Evolutionary conservation across 768 basidiomycete genomes (phyloP).

Genomic region (Holtermannia corniformis): DNA sequence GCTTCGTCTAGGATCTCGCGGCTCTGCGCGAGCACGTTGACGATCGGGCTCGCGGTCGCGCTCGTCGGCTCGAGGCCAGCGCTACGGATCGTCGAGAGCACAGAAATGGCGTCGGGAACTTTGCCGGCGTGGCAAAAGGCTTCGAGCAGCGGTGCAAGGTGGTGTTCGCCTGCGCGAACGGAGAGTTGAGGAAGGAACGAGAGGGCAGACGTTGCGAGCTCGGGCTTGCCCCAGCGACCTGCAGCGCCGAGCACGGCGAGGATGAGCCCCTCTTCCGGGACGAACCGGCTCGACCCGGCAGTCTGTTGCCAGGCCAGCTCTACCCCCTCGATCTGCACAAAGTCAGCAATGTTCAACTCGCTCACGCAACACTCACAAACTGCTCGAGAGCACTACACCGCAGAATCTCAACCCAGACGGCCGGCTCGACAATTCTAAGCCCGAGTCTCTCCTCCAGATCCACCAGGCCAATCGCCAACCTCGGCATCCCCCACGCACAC

Average conservation of each 20-base stretch:
- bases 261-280: constrained; percentile 67
- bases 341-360: background rate
- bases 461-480: constrained; percentile 51
- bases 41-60: constrained; percentile 52
- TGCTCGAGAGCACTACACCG: constrained; percentile 54
- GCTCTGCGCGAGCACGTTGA: constrained; percentile 46
- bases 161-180: constrained; percentile 55
- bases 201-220: constrained; percentile 59
- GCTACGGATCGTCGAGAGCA: constrained; percentile 53
- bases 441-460: background rate
- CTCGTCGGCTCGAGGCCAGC: constrained; percentile 48
- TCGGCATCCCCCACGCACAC: constrained; percentile 50
- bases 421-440: constrained; percentile 42
- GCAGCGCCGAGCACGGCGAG: constrained; percentile 62
- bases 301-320: constrained; percentile 54
- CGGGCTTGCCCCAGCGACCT: constrained; percentile 60
- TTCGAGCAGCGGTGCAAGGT: constrained; percentile 68
- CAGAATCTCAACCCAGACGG: constrained; percentile 61
- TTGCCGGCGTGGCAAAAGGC: constrained; percentile 55
- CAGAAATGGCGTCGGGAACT: constrained; percentile 55
- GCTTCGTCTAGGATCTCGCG: constrained; percentile 54
- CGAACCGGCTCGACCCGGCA: constrained; percentile 49
- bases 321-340: constrained; percentile 60
- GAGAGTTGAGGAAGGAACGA: constrained; percentile 49
- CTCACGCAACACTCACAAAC: constrained; percentile 52